Base-by-base conservation (phyloP, 164 flowering plant genomes). In the Protea cynaroides region DNA sequence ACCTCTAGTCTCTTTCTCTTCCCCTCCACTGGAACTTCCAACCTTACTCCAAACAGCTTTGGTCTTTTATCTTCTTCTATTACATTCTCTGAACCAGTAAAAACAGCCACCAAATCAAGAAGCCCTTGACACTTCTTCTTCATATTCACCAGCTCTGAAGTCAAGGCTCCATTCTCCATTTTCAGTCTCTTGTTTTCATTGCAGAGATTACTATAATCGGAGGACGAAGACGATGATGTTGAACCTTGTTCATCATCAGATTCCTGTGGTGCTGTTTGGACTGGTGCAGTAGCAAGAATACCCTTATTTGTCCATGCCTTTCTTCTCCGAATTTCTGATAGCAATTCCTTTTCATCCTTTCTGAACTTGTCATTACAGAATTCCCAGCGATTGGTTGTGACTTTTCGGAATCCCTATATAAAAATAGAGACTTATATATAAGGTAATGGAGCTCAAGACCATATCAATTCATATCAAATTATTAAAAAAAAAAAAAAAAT, bases 361-460 rank as follows among this genome's bases (percentile, higher is more conserved):
- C 80, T 76, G 64, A 89, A 89, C 85, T 73, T 74, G 54, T 84
- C 83, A 64, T 89, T 89, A 82, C 82, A 79, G 65, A 89, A 89
- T 65, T 89, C 96, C 96, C 96, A 89, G n/a, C 92, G 71, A 65
- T 76, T 79, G 7, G 89, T 81, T 23, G 86, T 76, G 18, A 83
- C 84, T 66, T 86, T 89, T 0, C 87, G 78, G 29, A 89, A 89
- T 6, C 96, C 92, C 92, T 71, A 58, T 55, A 25, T 36, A 34
- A 29, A 29, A 29, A 29, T 29, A 12, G 52, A 15, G 55, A 21
- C 22, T 18, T 18, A 37, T 37, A 9, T 37, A 37, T 9, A 37
- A 37, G 4, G 4, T 37, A 4, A 9, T 37, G 9, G 40, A 37
- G 40, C 40, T 4, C 9, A 37, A 37, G 40, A 37, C 4, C 40